Conservation (phyloP, 768 basidiomycete species). For the Kwoniella bestiolae region DNA sequence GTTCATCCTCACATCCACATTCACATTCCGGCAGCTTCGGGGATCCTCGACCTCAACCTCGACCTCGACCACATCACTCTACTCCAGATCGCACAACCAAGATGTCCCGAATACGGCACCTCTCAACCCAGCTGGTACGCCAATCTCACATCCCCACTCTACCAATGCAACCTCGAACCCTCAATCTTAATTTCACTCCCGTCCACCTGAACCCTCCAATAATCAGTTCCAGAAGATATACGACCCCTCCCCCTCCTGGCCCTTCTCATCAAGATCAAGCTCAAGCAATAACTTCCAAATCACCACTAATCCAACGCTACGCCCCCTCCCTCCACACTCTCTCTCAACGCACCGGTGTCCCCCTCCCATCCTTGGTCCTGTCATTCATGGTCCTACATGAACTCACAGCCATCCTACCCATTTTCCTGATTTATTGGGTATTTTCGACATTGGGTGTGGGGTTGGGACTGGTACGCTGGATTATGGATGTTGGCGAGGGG, state of each 20-base stretch:
- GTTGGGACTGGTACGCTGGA: slow-evolving; percentile 64
- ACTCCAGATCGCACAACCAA: too few species aligned
- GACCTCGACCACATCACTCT: too few species aligned
- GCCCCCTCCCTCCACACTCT: slow-evolving; percentile 66
- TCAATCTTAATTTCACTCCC: not conserved
- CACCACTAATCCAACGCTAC: slow-evolving; percentile 30
- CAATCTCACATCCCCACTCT: too few species aligned
- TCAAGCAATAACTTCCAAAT: slow-evolving; percentile 3
- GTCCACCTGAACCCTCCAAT: not conserved
- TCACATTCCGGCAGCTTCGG: too few species aligned
- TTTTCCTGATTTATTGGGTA: slow-evolving; percentile 73
- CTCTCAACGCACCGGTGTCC: slow-evolving; percentile 72
- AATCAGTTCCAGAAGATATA: not conserved
- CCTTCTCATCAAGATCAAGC: not conserved
- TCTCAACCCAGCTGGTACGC: too few species aligned
- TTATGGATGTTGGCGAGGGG: not conserved
- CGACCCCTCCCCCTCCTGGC: not conserved
- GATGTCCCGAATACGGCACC: too few species aligned
- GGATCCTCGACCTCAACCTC: too few species aligned
- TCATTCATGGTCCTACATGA: slow-evolving; percentile 88
- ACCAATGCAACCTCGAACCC: too few species aligned
- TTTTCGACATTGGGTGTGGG: slow-evolving; percentile 73
- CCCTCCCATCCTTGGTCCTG: slow-evolving; percentile 72
- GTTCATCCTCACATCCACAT: too few species aligned
- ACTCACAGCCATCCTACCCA: slow-evolving; percentile 75